phyloP scores from a whole-genome alignment of 75 land plant species.

The Azolla pinnata region DNA sequence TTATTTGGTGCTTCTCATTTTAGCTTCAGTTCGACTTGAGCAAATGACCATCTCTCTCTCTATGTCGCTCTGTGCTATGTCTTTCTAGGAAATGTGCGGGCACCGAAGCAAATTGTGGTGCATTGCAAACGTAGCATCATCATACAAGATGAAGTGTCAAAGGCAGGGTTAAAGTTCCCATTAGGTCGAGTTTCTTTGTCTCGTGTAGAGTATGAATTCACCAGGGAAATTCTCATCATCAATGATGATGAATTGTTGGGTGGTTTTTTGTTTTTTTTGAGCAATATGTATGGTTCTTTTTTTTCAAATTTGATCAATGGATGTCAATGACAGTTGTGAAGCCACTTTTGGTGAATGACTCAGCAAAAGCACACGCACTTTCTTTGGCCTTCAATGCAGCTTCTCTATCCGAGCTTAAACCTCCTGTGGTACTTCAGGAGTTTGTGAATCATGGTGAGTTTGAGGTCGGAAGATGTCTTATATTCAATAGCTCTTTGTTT shows the following conservation, averaged over 20 bases:
- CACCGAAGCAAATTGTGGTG: conserved; percentile 72
- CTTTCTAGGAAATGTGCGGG: conserved; percentile 28
- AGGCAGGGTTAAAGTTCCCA: conserved; percentile 48
- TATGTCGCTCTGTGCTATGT: too few relatives aligned
- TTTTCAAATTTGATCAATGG: background rate
- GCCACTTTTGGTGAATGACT: conserved; percentile 80
- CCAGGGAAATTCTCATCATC: background rate
- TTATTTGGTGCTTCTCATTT: background rate
- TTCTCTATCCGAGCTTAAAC: conserved; percentile 41
- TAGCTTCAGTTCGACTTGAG: too few relatives aligned
- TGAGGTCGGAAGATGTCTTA: too few relatives aligned
- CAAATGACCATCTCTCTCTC: too few relatives aligned
- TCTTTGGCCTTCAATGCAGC: conserved; percentile 43
- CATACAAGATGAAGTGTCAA: conserved; percentile 4
- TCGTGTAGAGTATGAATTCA: background rate
- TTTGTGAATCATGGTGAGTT: conserved; percentile 67
- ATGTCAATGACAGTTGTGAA: conserved; percentile 41
- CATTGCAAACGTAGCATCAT: conserved; percentile 25
- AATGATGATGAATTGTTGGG: background rate
- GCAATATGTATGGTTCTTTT: background rate
- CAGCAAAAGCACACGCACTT: conserved; percentile 74
- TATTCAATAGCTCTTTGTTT: too few relatives aligned
- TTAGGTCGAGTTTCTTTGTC: conserved; percentile 26
- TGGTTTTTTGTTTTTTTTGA: background rate
- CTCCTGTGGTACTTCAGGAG: conserved; percentile 81